Percentiles rank a stretch among this genome's conserved stretches.
Evolutionary conservation across 768 basidiomycete species (phyloP).

Genomic region (Pleurotus tuoliensis): DNA sequence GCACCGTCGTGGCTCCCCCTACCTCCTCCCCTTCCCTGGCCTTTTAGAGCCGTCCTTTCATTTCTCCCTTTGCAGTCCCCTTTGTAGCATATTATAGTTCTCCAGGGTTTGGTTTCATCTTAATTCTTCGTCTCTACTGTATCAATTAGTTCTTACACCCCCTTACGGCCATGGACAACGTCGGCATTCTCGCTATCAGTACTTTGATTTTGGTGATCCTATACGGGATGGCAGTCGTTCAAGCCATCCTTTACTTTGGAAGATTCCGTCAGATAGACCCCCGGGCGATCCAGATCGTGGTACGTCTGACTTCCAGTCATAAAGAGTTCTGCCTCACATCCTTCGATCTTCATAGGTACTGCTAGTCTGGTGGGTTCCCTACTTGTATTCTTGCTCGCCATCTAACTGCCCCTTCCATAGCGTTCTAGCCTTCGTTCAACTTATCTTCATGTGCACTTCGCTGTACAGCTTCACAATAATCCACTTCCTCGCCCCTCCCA

Average conservation of each 20-base stretch:
- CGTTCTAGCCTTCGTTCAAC: neutral
- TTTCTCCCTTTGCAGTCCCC: too few relatives aligned
- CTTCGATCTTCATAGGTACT: neutral
- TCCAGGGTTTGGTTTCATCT: too few relatives aligned
- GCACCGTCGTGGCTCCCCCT: too few relatives aligned
- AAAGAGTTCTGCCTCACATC: neutral
- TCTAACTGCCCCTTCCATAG: too few relatives aligned
- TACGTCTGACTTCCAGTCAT: neutral
- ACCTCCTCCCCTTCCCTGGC: too few relatives aligned
- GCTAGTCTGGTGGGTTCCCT: neutral
- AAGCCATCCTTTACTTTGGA: neutral
- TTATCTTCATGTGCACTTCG: neutral
- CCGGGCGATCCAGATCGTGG: neutral
- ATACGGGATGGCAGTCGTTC: neutral
- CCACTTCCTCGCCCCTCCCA: neutral
- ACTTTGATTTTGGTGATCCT: neutral
- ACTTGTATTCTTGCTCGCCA: neutral
- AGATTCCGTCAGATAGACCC: slow-evolving; percentile 5
- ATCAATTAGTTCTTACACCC: too few relatives aligned
- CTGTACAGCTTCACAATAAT: slow-evolving; percentile 1
- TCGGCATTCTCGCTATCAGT: slow-evolving; percentile 3
- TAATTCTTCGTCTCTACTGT: too few relatives aligned
- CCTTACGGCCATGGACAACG: neutral
- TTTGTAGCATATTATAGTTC: too few relatives aligned
- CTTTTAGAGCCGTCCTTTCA: too few relatives aligned